Evolutionary conservation across 1,284 basidiomycete species (phyloP).

Genomic region (Ustilago loliicola): DNA sequence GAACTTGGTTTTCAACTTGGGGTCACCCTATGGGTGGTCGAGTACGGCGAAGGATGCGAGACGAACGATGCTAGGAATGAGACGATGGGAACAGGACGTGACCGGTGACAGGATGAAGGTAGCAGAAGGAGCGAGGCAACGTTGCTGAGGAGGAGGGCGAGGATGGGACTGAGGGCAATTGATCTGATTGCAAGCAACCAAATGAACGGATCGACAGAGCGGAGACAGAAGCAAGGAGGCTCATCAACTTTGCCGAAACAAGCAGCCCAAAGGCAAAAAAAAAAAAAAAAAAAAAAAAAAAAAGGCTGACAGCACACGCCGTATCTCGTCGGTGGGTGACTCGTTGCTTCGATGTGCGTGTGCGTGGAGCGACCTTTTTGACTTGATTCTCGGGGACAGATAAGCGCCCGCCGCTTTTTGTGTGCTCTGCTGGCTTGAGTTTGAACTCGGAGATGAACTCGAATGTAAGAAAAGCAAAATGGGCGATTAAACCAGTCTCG

Average conservation of each 20-base stretch:
- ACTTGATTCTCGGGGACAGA: neutral
- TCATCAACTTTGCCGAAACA: conserved; percentile 7
- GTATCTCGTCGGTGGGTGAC: conserved; percentile 5
- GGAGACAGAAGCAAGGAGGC: conserved; percentile 4
- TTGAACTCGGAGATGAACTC: conserved; percentile 1
- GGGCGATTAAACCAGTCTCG: conserved; percentile 5
- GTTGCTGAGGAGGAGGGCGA: neutral
- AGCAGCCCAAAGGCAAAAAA: neutral
- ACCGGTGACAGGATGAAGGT: too few species aligned
- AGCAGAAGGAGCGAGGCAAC: neutral
- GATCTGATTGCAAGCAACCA: neutral
- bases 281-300: neutral
- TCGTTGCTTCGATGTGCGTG: conserved; percentile 4
- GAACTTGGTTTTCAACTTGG: conserved; percentile 5
- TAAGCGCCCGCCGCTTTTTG: neutral
- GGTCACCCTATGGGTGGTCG: neutral
- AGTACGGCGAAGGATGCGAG: too few species aligned
- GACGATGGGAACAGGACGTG: neutral
- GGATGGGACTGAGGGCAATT: neutral
- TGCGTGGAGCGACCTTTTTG: neutral
- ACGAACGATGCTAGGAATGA: neutral
- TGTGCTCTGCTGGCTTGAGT: conserved; percentile 1
- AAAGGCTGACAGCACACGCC: neutral
- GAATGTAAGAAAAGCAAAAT: neutral
- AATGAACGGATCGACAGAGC: conserved; percentile 11